A percentile compares a stretch with the other conserved stretches of the same genome.
Conservation (phyloP, 352 stramenopile species). For the Pythium phragmiticola region DNA sequence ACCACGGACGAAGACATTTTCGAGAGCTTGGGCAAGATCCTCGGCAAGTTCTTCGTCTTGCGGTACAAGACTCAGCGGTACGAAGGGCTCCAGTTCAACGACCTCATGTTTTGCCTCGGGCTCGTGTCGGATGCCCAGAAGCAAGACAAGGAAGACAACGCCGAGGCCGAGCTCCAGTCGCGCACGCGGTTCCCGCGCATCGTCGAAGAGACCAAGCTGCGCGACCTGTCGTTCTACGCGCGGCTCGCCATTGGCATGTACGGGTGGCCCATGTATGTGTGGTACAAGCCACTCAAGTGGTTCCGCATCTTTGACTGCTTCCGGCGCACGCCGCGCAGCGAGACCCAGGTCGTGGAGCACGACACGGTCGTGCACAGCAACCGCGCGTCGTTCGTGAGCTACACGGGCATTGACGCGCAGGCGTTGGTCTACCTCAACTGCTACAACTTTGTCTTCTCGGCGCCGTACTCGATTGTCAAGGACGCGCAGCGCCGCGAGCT, state of each 20-base stretch:
- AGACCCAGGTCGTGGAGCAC: slow-evolving; percentile 53
- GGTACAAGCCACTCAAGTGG: slow-evolving; percentile 71
- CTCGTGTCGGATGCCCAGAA: slow-evolving; percentile 61
- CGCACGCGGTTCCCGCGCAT: slow-evolving; percentile 34
- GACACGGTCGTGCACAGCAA: slow-evolving; percentile 63
- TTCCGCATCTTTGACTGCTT: slow-evolving; percentile 63
- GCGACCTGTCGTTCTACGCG: slow-evolving; percentile 63
- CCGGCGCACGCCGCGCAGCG: slow-evolving; percentile 27
- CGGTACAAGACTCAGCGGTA: slow-evolving; percentile 65
- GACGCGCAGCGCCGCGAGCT: slow-evolving; percentile 58
- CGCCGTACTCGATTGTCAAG: slow-evolving; percentile 74
- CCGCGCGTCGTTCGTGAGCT: slow-evolving; percentile 64
- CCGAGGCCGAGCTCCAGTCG: slow-evolving; percentile 24
- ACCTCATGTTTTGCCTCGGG: slow-evolving; percentile 67
- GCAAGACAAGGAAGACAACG: slow-evolving; percentile 43
- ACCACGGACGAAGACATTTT: slow-evolving; percentile 66
- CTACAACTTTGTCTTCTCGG: slow-evolving; percentile 77
- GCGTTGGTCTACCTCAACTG: slow-evolving; percentile 77
- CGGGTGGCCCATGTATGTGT: slow-evolving; percentile 76
- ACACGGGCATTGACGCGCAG: slow-evolving; percentile 59
- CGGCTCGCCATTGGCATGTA: slow-evolving; percentile 75
- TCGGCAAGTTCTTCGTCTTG: slow-evolving; percentile 77
- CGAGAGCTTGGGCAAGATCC: slow-evolving; percentile 53
- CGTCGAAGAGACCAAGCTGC: slow-evolving; percentile 46
- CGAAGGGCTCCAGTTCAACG: slow-evolving; percentile 66